phyloP scores from a whole-genome alignment of 441 rosid species.

The Kokia cookei region DNA sequence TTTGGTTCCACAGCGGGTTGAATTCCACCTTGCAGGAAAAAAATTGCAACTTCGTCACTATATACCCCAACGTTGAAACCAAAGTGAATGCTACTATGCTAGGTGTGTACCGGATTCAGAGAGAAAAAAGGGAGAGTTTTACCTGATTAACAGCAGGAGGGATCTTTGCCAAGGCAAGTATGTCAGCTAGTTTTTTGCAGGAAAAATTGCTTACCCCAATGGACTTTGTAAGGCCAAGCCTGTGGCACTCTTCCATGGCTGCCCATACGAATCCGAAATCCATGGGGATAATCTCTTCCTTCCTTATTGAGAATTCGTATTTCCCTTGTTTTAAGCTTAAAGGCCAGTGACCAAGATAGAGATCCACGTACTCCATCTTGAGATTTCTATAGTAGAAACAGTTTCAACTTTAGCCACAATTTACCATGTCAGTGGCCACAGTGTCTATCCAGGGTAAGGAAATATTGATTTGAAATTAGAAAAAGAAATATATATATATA shows the following conservation, averaged over 20 bases:
- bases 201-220: slow-evolving; percentile 73
- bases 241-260: slow-evolving; percentile 61
- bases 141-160: slow-evolving; percentile 61
- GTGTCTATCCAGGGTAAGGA: background rate
- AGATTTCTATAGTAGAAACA: slow-evolving; percentile 31
- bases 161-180: slow-evolving; percentile 46
- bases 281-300: slow-evolving; percentile 28
- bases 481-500: background rate
- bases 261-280: slow-evolving; percentile 52
- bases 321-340: slow-evolving; percentile 30
- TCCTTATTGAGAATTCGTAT: slow-evolving; percentile 16
- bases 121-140: background rate
- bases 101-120: too few relatives aligned
- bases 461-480: too few relatives aligned
- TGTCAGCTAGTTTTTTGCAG: slow-evolving; percentile 41
- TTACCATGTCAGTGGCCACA: background rate
- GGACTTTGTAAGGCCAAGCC: slow-evolving; percentile 51
- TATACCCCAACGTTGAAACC: too few relatives aligned
- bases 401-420: background rate
- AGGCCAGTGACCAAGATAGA: slow-evolving; percentile 57
- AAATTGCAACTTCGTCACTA: background rate
- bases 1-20: slow-evolving; percentile 50
- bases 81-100: too few relatives aligned
- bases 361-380: slow-evolving; percentile 42
- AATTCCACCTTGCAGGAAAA: slow-evolving; percentile 35